Evolutionary conservation across 768 basidiomycete species (phyloP).

Genomic region (Rossbeevera mucosa): DNA sequence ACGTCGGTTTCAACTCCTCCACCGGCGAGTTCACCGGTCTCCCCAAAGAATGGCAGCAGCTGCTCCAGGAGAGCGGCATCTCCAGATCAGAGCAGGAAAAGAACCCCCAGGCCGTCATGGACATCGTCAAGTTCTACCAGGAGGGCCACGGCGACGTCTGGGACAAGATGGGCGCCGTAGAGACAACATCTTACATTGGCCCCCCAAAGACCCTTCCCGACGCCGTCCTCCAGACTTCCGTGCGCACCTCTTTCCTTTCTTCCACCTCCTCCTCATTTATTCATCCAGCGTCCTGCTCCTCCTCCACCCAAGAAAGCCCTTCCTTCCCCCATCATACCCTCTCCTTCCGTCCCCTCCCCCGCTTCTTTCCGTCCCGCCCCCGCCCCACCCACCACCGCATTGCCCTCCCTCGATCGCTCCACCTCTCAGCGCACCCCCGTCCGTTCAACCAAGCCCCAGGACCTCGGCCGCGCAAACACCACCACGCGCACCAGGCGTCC

Average conservation of each 20-base stretch:
- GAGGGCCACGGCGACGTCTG: slow-evolving; percentile 77
- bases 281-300: slow-evolving; percentile 35
- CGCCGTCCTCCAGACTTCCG: slow-evolving; percentile 53
- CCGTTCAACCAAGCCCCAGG: slow-evolving; percentile 42
- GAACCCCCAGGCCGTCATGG: slow-evolving; percentile 97
- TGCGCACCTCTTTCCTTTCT: slow-evolving; percentile 29
- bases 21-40: slow-evolving; percentile 98
- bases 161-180: slow-evolving; percentile 77
- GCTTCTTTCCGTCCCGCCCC: slow-evolving; percentile 66
- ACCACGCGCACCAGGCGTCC: slow-evolving; percentile 61
- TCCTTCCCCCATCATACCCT: slow-evolving; percentile 25
- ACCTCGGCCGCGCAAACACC: slow-evolving; percentile 62
- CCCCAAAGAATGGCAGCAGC: slow-evolving; percentile 98
- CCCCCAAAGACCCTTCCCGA: slow-evolving; percentile 36
- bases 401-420: slow-evolving; percentile 78
- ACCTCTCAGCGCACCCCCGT: slow-evolving; percentile 76
- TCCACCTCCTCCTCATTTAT: neutral
- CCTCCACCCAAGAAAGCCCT: slow-evolving; percentile 40
- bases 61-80: slow-evolving; percentile 93
- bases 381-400: slow-evolving; percentile 58
- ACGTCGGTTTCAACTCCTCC: slow-evolving; percentile 98
- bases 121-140: slow-evolving; percentile 98
- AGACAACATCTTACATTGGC: slow-evolving; percentile 18
- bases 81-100: slow-evolving; percentile 92
- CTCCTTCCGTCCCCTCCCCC: slow-evolving; percentile 40